Evolutionary conservation across 371 early-diverging fungal species (phyloP), one percentile per base, ranked within the genome.

Genomic region (Conidiobolus incongruus): DNA sequence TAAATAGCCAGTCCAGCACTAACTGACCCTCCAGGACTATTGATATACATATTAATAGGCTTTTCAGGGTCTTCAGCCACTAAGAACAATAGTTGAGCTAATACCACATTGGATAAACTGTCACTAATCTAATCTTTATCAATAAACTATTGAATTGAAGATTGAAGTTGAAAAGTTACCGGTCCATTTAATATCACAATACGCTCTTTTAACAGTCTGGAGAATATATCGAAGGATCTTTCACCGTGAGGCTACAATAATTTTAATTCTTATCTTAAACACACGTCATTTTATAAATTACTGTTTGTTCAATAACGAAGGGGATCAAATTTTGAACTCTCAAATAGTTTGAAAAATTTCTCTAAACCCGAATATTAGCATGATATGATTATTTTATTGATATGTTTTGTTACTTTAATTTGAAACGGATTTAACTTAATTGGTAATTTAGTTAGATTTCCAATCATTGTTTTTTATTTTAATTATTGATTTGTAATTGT

Each of bases 1-100:
- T 87, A 87, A 49, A 85, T 82, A 16, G 84, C 95, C 83, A 92
- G 72, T 11, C 96, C 93, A 8, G 89, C 77, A 4, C 94, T 92
- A 16, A 95, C 94, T 54, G 75, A 75, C 28, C 96, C 94, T 28
- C 97, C 94, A 0, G 97, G 97, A 28, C 79, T 79, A 56, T 95
- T 95, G 61, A 96, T 91, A 59, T 96, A 96, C 34, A 96, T 55
- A 40, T 71, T 76, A 46, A 96, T 87, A 11, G 81, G 86, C 53
- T 88, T 89, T 38, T 82, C 83, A 20, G 86, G 79, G 48, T 85
- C 81, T 60, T 93, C 93, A 6, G 92, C 79, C 47, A 94, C 97
- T 29, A 94, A 67, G 55, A 92, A 94, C 44, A 96, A 59, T 8
- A 96, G 61, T 60, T 93, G 94, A 0, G 97, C 97, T 1, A 92